Evolutionary conservation across 768 basidiomycete genomes (phyloP), one percentile per base, ranked within the genome.

Genomic region (Panellus pusillus): DNA sequence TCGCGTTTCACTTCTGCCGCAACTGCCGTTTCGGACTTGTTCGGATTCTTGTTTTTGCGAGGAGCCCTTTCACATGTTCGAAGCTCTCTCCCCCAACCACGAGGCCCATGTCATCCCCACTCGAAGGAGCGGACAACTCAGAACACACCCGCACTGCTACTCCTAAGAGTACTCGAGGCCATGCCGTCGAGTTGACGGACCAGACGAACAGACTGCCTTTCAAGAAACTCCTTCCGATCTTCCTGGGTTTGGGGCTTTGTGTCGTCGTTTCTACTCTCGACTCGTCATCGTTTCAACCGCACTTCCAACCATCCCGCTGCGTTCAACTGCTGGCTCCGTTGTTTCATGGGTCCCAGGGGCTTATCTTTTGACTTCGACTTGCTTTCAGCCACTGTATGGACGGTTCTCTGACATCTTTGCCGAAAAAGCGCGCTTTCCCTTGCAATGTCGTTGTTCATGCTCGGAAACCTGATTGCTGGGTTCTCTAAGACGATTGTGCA

Each of bases 241-340:
- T 89, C 61, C 63, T 75, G 1, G 80, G 86, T 6, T 73, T 89
- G 12, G 74, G 82, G 0, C 68, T 83, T 1, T 87, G 86, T 42
- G 76, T 83, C 11, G 73, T 84, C 41, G 81, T 86, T 42, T 79
- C 84, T 6, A 72, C 82, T 0, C 69, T 88, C 0, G 87, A 90
- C 65, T 84, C 87, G 87, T 87, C 8, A 84, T 89, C 44, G 81
- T 89, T 9, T 84, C 86, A 0, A 89, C 88, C 0, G 83, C 87
- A 1, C 70, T 91, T n/a, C 86, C 88, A 0, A 87, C 83, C 0
- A 81, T 91, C 82, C 87, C 4, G 61, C 76, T 18, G 76, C 79
- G 3, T 90, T 90, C 68, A 74, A 83, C n/a, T 47, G 82, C 87
- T 0, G 82, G 85, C 4, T 76, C 81, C 4, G 75, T 84, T 20